phyloP scores from a whole-genome alignment of 768 basidiomycete species.

The Agaricus subrufescens region DNA sequence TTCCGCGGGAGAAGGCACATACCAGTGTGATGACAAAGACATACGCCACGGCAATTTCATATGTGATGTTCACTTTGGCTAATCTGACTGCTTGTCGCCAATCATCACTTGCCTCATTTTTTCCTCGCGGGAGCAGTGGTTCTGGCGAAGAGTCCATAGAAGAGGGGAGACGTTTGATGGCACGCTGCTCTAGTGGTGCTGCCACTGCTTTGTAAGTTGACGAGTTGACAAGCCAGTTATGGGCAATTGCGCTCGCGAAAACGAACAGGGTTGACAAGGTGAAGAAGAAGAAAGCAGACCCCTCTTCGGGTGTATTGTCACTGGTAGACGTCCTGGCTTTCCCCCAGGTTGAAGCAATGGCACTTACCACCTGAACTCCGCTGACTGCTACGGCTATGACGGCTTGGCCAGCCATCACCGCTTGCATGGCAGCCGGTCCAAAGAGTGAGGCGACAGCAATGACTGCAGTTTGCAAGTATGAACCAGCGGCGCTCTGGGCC shows the following conservation, averaged over 20 bases:
- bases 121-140: slow-evolving; percentile 12
- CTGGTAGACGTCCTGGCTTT: slow-evolving; percentile 27
- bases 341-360: slow-evolving; percentile 51
- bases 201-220: slow-evolving; percentile 56
- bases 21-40: slow-evolving; percentile 81
- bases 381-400: slow-evolving; percentile 82
- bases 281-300: slow-evolving; percentile 75
- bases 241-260: slow-evolving; percentile 44
- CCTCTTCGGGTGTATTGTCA: slow-evolving; percentile 52
- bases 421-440: slow-evolving; percentile 67
- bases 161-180: slow-evolving; percentile 15
- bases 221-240: slow-evolving; percentile 52
- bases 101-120: slow-evolving; percentile 23
- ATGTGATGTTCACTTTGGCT: slow-evolving; percentile 59
- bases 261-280: slow-evolving; percentile 65
- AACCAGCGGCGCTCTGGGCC: slow-evolving; percentile 54
- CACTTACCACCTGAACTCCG: slow-evolving; percentile 66
- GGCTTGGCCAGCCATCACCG: slow-evolving; percentile 80
- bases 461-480: slow-evolving; percentile 74
- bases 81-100: slow-evolving; percentile 43
- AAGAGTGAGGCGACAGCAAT: slow-evolving; percentile 81
- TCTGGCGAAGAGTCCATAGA: slow-evolving; percentile 15
- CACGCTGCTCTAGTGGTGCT: slow-evolving; percentile 37
- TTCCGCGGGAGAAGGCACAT: slow-evolving; percentile 20
- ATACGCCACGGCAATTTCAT: slow-evolving; percentile 70